phyloP scores from a whole-genome alignment of 257 asterid species.

The Nicotiana knightiana region DNA sequence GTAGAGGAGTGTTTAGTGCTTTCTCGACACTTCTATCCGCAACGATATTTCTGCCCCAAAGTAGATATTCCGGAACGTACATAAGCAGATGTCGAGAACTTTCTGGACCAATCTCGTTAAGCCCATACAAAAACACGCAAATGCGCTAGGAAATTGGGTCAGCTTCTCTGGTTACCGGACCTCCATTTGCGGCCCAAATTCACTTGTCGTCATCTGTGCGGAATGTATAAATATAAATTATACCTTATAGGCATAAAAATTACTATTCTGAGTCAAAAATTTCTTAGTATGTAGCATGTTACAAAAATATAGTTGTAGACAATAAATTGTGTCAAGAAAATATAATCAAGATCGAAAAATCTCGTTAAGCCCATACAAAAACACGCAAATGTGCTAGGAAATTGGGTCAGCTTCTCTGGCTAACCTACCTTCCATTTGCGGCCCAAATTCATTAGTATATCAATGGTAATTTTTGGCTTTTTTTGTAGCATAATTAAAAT shows the following conservation, averaged over 20 bases:
- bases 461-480: not conserved
- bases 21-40: not conserved
- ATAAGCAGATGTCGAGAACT: not conserved
- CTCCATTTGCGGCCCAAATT: not conserved
- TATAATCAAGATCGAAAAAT: too few relatives aligned
- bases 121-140: not conserved
- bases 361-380: not conserved
- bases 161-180: not conserved
- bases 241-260: too few relatives aligned
- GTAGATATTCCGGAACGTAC: not conserved
- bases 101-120: not conserved
- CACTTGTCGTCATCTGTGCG: too few relatives aligned
- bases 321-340: too few relatives aligned
- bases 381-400: not conserved
- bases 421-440: not conserved
- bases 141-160: not conserved
- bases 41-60: too few relatives aligned
- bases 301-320: too few relatives aligned
- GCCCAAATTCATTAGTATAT: not conserved
- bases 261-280: too few relatives aligned
- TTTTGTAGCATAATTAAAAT: too few relatives aligned
- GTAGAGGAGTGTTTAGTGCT: not conserved
- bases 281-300: too few relatives aligned
- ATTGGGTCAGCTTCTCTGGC: not conserved
- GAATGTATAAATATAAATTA: too few relatives aligned